Base-by-base conservation (phyloP, 2,329 filamentous ascomycete genomes). In the Proliferodiscus dingleyae region DNA sequence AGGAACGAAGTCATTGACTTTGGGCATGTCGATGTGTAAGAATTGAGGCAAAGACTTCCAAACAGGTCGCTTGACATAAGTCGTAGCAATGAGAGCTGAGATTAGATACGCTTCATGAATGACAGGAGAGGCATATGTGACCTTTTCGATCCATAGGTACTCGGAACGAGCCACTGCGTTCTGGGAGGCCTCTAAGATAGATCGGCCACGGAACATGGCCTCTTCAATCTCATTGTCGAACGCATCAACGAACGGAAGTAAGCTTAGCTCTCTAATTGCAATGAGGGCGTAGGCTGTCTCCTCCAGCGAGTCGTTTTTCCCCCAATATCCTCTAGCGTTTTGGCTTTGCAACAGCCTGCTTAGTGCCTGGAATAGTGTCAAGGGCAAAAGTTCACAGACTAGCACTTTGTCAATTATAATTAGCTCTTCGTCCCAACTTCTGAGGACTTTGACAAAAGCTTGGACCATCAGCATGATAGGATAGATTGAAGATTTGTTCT, bases 91-190 rank as follows among this genome's bases (percentile, higher is more conserved):
- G 5, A 34, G 30, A 11, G 43, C 43, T 6, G 43, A 24, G 10
- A 39, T 13, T 9, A 16, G 7, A 15, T 45, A 45, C 3, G 36
- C 43, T 18, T 38, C 13, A 5, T 23, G 10, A 13, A 45, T 15
- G 13, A 32, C 24, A 9, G 22, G 11, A 4, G 36, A 39, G 10
- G n/a, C 2, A 21, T 39, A 45, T 10, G 34, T 30, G 16, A 39
- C 36, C 26, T 39, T 45, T n/a, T 45, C 43, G 13, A 45, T 45
- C 43, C 43, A 45, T 7, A 45, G 13, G 19, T 45, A 23, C 2
- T 45, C 43, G 5, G 29, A 15, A n/a, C 29, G 29, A 32, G 29
- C 29, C 13, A 7, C 26, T 13, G 26, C 13, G 26, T 7, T 7
- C 13, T 7, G 7, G 13, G 26, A 28, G 13, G 7, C 18, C 22